These are phyloP conservation scores for Candida vaughaniae DNA, from an alignment of 805 yeast species.

Conservation along the genomic window DNA sequence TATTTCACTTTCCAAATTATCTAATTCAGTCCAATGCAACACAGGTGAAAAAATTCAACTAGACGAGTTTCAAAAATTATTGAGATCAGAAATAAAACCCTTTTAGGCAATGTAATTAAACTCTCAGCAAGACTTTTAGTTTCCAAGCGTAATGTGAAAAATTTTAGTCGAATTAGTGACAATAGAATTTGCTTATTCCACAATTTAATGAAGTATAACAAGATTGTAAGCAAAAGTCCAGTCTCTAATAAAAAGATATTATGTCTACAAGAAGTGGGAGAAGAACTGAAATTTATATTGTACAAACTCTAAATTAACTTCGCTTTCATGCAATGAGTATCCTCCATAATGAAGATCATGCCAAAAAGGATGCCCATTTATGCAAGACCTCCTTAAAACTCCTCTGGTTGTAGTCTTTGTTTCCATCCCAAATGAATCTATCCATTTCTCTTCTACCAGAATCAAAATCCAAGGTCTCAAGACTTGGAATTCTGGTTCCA, in stretches of 20 bases:
- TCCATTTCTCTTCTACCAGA: conserved; percentile 84
- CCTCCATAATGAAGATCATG: no score
- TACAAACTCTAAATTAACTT: neutral
- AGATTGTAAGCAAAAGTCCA: no score
- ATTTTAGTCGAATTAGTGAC: no score
- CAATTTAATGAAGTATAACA: no score
- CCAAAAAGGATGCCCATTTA: conserved; percentile 34
- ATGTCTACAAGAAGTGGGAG: no score
- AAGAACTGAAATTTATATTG: conserved; percentile 1
- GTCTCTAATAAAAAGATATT: no score
- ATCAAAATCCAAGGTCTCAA: conserved; percentile 78
- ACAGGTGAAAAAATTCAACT: conserved; percentile 1
- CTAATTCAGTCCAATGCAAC: no score
- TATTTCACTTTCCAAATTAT: no score
- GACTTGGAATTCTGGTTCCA: conserved; percentile 62
- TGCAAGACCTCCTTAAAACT: conserved; percentile 32
- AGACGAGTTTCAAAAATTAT: conserved; percentile 6
- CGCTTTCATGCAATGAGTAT: no score
- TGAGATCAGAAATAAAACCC: conserved; percentile 8
- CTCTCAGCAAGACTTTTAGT: neutral
- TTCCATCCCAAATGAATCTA: conserved; percentile 78
- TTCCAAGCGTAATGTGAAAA: no score
- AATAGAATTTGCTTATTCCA: no score
- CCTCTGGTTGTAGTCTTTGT: conserved; percentile 40
- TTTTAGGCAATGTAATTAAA: conserved; percentile 12